Conservation (phyloP, 2,329 filamentous ascomycete species). For the Berkeleyomyces rouxiae region DNA sequence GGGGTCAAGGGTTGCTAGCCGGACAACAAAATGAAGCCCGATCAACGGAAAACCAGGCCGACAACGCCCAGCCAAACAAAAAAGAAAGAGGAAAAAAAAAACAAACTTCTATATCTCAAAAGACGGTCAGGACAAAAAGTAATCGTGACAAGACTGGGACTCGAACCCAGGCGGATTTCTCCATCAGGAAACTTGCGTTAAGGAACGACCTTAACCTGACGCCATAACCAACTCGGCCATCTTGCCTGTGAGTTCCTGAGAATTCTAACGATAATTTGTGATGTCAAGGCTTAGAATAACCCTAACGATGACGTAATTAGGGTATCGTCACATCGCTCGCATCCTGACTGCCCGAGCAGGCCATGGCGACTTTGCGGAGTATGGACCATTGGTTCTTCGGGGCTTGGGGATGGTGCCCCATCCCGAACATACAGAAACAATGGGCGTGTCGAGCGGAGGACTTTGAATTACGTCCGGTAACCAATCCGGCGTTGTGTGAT, state of each 20-base stretch:
- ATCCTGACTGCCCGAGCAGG: too few relatives aligned
- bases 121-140: too few relatives aligned
- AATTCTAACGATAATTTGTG: neutral
- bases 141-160: slow-evolving; percentile 13
- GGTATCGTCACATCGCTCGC: neutral
- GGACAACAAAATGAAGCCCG: neutral
- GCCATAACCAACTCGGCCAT: slow-evolving; percentile 24
- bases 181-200: slow-evolving; percentile 14
- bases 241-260: slow-evolving; percentile 14
- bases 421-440: too few relatives aligned
- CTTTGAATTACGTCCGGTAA: too few relatives aligned
- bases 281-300: neutral
- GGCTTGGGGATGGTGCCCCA: too few relatives aligned
- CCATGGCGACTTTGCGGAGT: too few relatives aligned
- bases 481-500: too few relatives aligned
- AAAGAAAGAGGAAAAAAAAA: neutral
- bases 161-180: slow-evolving; percentile 14
- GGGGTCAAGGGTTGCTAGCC: too few relatives aligned
- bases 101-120: neutral
- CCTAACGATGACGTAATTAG: neutral
- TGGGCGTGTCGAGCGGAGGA: too few relatives aligned
- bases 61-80: too few relatives aligned
- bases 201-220: slow-evolving; percentile 21
- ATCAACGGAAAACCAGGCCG: too few relatives aligned
- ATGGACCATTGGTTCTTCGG: too few relatives aligned